These are phyloP conservation scores for Scenedesmus sp. DNA, from an alignment of 163 green algal species.

Conservation along the genomic window DNA sequence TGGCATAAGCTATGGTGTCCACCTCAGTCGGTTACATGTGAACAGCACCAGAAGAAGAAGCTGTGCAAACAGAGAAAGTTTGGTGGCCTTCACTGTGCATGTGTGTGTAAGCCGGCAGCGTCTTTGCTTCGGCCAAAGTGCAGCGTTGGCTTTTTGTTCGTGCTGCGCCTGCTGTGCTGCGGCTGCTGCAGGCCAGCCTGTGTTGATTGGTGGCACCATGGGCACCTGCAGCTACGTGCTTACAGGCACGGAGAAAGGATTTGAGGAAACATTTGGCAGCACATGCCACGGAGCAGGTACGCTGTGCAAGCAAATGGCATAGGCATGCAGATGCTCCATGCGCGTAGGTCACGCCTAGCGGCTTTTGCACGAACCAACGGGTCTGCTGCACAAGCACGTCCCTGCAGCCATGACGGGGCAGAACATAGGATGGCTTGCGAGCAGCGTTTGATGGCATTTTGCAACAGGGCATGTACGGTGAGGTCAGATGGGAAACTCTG, in stretches of 20 bases:
- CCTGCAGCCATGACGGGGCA: too few relatives aligned
- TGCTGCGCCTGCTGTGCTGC: not conserved
- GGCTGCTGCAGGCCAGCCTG: conserved; percentile 68
- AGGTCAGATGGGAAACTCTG: too few relatives aligned
- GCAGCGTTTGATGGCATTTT: too few relatives aligned
- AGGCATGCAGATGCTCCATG: too few relatives aligned
- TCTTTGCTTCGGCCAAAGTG: too few relatives aligned
- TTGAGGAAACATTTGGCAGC: conserved; percentile 89
- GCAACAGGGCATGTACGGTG: too few relatives aligned
- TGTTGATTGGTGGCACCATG: conserved; percentile 96
- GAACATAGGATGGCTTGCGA: too few relatives aligned
- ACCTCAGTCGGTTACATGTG: not conserved
- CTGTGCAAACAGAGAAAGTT: too few relatives aligned
- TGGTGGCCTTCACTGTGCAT: not conserved
- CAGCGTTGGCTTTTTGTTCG: not conserved
- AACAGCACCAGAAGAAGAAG: not conserved
- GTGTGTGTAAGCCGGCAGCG: not conserved
- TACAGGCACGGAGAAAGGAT: conserved; percentile 88
- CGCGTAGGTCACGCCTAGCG: too few relatives aligned
- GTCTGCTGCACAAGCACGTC: too few relatives aligned
- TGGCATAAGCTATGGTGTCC: not conserved
- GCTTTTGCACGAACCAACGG: too few relatives aligned
- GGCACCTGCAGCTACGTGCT: conserved; percentile 91
- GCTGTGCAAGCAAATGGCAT: not conserved
- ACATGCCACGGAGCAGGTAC: conserved; percentile 91